Evolutionary conservation across 1,139 yeast genomes (phyloP).

Genomic region (Suhomyces guaymorum): DNA sequence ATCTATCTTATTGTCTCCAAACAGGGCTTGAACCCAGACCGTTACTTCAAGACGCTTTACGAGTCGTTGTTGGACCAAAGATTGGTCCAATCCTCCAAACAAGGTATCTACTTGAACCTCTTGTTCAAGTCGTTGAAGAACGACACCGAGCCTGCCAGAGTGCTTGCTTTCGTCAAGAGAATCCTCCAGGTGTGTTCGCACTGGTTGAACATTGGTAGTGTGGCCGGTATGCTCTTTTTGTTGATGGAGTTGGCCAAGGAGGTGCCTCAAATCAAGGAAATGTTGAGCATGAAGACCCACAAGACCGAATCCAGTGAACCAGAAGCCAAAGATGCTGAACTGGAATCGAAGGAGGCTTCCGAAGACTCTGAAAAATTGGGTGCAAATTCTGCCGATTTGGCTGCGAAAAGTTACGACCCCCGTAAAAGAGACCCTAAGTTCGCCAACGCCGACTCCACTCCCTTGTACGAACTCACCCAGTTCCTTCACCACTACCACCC

Average conservation of each 20-base stretch:
- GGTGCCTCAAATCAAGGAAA: slow-evolving; percentile 43
- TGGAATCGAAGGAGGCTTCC: too few species aligned
- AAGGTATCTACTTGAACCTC: slow-evolving; percentile 83
- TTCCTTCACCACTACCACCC: slow-evolving; percentile 89
- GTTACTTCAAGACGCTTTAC: slow-evolving; percentile 86
- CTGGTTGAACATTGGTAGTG: slow-evolving; percentile 87
- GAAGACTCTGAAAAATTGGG: slow-evolving; percentile 12
- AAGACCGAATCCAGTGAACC: too few species aligned
- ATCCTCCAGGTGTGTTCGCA: slow-evolving; percentile 79
- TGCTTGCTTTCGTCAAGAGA: slow-evolving; percentile 89
- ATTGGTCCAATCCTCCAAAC: slow-evolving; percentile 79
- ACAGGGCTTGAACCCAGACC: slow-evolving; percentile 61
- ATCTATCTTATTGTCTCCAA: slow-evolving; percentile 71
- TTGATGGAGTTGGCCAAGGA: slow-evolving; percentile 60
- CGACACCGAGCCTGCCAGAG: slow-evolving; percentile 65
- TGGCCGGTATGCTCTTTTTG: slow-evolving; percentile 85
- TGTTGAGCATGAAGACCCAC: slow-evolving; percentile 30
- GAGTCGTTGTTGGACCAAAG: slow-evolving; percentile 88
- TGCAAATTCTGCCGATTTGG: too few species aligned
- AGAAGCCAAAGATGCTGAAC: slow-evolving; percentile 14
- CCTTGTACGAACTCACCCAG: slow-evolving; percentile 82
- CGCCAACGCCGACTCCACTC: slow-evolving; percentile 78
- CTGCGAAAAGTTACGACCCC: slow-evolving; percentile 67
- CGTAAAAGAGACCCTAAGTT: slow-evolving; percentile 87
- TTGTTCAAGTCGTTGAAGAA: slow-evolving; percentile 79